Evolutionary conservation across 1,139 yeast species (phyloP), one percentile per base, ranked within the genome.

Genomic region (Pichia sp.): DNA sequence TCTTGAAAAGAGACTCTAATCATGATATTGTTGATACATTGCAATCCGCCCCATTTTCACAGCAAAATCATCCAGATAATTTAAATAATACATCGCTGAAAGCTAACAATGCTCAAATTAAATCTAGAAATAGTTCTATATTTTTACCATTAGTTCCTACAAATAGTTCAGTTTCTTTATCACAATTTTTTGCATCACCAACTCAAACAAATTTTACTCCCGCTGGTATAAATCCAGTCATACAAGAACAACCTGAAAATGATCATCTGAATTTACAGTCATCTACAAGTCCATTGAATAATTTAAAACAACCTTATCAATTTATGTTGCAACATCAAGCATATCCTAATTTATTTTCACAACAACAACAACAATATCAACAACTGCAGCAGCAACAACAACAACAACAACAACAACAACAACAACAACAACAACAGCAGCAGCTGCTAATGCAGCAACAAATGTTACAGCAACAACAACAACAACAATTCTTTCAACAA

Each of bases 1-100:
- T 69, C 33, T 54, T 71, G 41, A 69, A 66, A 54, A 67, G 73
- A 49, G 80, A 74, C 45, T 9, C 28, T 2, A 24, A 72, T 47
- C 31, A 33, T 23, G 49, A 46, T 9, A 24, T 52, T 47, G 22
- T 53, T 51, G 37, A 51, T 30, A 38, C 42, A 11, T 20, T 42
- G 23, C 40, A 35, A 24, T 24, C 22, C 8, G 25, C 3, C 16
- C 34, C 20, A 16, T 10, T 12, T 5, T 9, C 10, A 22, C 3
- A 23, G 3, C 26, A 32, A 2, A 16, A 23, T 11, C n/a, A n/a
- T n/a, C n/a, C n/a, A n/a, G n/a, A n/a, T n/a, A n/a, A n/a, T n/a
- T n/a, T n/a, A n/a, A n/a, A n/a, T n/a, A n/a, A n/a, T n/a, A n/a
- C n/a, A n/a, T n/a, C n/a, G n/a, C n/a, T n/a, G n/a, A n/a, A n/a